Percentiles rank a stretch among this genome's conserved stretches.
Conservation (phyloP, 2,329 filamentous ascomycete genomes). For the Graphilbum fragrans region DNA sequence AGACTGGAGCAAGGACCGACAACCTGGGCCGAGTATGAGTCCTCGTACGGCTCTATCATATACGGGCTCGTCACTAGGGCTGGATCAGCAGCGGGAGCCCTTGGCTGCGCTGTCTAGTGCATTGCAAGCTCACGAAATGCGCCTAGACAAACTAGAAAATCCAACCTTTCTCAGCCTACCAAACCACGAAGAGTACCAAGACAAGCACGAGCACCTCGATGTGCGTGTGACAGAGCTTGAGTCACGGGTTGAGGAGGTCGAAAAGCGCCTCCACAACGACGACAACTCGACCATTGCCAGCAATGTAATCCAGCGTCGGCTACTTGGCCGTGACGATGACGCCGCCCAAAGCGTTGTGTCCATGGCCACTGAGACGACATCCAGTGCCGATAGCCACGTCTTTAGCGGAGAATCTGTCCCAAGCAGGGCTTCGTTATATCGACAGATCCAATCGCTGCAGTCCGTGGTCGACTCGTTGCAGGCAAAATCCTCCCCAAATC, state of each 20-base stretch:
- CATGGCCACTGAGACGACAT: conserved; percentile 27
- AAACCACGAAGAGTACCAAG: conserved; percentile 56
- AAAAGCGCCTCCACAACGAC: conserved; percentile 34
- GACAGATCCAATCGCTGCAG: conserved; percentile 36
- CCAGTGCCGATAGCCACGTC: background rate
- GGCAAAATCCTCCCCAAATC: conserved; percentile 42
- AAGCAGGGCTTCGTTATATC: background rate
- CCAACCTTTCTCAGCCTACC: conserved; percentile 50
- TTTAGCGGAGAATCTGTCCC: background rate
- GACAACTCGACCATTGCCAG: conserved; percentile 28
- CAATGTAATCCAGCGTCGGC: conserved; percentile 17
- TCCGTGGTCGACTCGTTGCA: conserved; percentile 44
- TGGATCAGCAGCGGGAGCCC: conserved; percentile 13
- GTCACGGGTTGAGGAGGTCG: conserved; percentile 46
- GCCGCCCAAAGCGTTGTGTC: conserved; percentile 32
- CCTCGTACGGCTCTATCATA: background rate
- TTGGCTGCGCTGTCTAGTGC: conserved; percentile 35
- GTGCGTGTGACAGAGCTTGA: conserved; percentile 59
- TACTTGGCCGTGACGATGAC: conserved; percentile 25
- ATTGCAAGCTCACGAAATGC: conserved; percentile 49
- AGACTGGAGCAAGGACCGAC: background rate
- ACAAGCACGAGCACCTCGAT: conserved; percentile 55
- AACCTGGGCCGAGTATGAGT: background rate
- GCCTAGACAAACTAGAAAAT: conserved; percentile 58
- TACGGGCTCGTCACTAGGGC: background rate